These are phyloP conservation scores for Colletotrichum orbiculare DNA, from an alignment of 2,329 filamentous ascomycete species.

Conservation along the genomic window DNA sequence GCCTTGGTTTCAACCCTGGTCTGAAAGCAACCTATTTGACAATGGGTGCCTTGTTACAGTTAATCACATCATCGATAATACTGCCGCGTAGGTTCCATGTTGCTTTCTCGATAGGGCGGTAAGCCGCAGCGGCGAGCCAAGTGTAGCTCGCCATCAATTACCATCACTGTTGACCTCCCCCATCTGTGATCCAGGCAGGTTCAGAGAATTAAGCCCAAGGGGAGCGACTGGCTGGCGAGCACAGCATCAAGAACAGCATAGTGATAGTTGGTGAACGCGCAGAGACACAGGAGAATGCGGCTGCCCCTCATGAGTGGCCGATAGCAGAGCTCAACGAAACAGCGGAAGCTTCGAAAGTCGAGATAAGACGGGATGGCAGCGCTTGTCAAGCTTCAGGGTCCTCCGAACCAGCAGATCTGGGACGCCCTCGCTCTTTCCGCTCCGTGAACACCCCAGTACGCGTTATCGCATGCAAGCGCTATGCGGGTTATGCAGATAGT, in stretches of 20 bases:
- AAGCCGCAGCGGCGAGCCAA: not conserved
- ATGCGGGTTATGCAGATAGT: conserved; percentile 33
- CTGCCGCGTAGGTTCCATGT: conserved; percentile 2
- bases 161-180: too few relatives aligned
- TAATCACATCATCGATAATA: conserved; percentile 26
- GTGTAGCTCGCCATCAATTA: not conserved
- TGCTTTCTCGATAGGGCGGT: conserved; percentile 16
- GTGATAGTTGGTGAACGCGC: not conserved
- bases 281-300: conserved; percentile 14
- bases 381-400: conserved; percentile 35
- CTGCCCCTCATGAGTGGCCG: conserved; percentile 5
- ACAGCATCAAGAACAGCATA: conserved; percentile 7
- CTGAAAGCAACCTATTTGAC: not conserved
- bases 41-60: conserved; percentile 23
- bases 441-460: conserved; percentile 29
- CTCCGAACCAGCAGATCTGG: conserved; percentile 29
- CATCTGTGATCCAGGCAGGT: too few relatives aligned
- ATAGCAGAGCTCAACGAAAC: conserved; percentile 19
- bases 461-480: conserved; percentile 37
- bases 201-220: not conserved
- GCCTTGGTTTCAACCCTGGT: conserved; percentile 29
- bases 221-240: not conserved
- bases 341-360: conserved; percentile 29
- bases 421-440: conserved; percentile 16
- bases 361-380: conserved; percentile 38